Evolutionary conservation across 129 eudicot species (phyloP).

Genomic region (Scalesia atractyloides): DNA sequence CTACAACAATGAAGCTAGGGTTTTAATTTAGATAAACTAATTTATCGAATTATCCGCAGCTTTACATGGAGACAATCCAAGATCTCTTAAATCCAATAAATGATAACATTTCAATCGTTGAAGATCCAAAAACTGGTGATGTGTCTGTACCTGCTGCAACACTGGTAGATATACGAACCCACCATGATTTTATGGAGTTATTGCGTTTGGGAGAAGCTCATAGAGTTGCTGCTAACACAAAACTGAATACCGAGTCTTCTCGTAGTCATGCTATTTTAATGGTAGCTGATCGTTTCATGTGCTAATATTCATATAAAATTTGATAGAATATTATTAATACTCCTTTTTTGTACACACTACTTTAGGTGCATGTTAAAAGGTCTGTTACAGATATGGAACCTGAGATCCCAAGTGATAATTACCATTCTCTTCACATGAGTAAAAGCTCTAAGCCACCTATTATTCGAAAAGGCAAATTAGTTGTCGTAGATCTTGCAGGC

Average conservation of each 20-base stretch:
- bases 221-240: conserved; percentile 97
- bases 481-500: conserved; percentile 99
- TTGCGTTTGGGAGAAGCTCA: conserved; percentile 92
- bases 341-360: conserved; percentile 1
- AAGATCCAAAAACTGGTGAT: conserved; percentile 96
- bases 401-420: conserved; percentile 62
- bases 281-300: conserved; percentile 43
- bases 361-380: conserved; percentile 90
- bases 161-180: conserved; percentile 73
- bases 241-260: conserved; percentile 98
- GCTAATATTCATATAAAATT: background rate
- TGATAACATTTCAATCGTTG: conserved; percentile 93
- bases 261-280: conserved; percentile 98
- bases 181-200: conserved; percentile 83
- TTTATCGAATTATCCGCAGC: conserved; percentile 49
- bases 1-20: background rate
- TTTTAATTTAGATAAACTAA: conserved; percentile 2
- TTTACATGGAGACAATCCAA: conserved; percentile 96
- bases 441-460: conserved; percentile 68
- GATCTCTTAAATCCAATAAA: conserved; percentile 92
- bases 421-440: conserved; percentile 49
- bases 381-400: conserved; percentile 64
- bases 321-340: background rate
- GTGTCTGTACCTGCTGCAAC: conserved; percentile 96
- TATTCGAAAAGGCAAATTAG: conserved; percentile 88